These are phyloP conservation scores for Fusarium pseudocircinatum DNA, from an alignment of 2,329 filamentous ascomycete species.

Conservation along the genomic window DNA sequence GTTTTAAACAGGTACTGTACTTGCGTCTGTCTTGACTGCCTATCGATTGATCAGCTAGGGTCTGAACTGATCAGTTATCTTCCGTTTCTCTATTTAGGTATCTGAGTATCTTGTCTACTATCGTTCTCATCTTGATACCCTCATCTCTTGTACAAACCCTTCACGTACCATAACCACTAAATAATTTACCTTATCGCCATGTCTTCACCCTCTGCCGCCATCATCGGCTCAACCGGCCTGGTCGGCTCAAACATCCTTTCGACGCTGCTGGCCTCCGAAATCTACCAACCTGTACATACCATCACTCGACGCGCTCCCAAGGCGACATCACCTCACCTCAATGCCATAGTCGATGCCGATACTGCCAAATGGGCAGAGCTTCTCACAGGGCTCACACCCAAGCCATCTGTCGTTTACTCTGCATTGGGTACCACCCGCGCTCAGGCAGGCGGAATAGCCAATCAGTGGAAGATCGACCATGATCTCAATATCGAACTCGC, in stretches of 20 bases:
- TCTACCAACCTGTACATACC: conserved; percentile 66
- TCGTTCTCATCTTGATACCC: conserved; percentile 3
- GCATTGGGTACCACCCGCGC: conserved; percentile 82
- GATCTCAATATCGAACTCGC: conserved; percentile 86
- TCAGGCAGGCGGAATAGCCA: conserved; percentile 77
- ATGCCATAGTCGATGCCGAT: conserved; percentile 70
- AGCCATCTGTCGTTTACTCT: conserved; percentile 76
- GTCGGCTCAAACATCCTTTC: conserved; percentile 79
- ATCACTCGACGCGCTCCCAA: conserved; percentile 73
- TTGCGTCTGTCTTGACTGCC: background rate
- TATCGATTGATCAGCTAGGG: background rate
- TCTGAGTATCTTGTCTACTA: background rate
- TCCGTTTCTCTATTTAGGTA: background rate
- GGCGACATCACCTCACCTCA: conserved; percentile 67
- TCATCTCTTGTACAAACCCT: background rate
- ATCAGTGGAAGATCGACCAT: conserved; percentile 88
- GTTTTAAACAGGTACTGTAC: background rate
- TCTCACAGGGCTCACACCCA: conserved; percentile 64
- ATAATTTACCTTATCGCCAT: conserved; percentile 9
- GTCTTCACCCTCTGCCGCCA: conserved; percentile 55
- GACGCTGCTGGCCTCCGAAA: conserved; percentile 65
- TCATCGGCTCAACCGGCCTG: conserved; percentile 74
- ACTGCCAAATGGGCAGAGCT: conserved; percentile 72
- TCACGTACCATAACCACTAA: background rate
- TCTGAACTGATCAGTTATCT: background rate